Percentiles rank a stretch among this genome's conserved stretches.
phyloP scores from a whole-genome alignment of 108 stramenopile species.

The Skeletonema potamos region DNA sequence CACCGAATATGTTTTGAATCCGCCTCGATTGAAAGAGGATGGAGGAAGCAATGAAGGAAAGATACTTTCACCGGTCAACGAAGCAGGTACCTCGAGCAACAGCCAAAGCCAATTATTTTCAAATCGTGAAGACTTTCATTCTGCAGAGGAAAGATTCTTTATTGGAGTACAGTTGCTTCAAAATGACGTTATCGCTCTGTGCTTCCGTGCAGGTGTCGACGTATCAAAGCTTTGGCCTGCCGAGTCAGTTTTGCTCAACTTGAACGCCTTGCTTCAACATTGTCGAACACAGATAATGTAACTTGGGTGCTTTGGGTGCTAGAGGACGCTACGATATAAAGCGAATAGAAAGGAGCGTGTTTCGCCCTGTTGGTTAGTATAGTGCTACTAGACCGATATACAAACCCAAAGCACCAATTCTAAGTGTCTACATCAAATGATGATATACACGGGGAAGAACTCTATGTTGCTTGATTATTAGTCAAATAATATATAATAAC shows the following conservation, averaged over 20 bases:
- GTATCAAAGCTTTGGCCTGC: conserved; percentile 76
- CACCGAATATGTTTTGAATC: conserved; percentile 35
- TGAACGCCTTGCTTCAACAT: conserved; percentile 54
- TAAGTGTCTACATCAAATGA: too few species aligned
- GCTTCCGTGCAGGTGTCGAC: conserved; percentile 80
- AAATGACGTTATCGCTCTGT: conserved; percentile 76
- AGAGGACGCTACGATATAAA: too few species aligned
- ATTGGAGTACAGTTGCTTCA: conserved; percentile 81
- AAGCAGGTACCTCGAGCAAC: conserved; percentile 17
- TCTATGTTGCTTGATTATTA: too few species aligned
- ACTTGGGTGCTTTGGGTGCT: too few species aligned
- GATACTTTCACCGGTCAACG: conserved; percentile 11
- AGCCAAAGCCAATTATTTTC: conserved; percentile 14
- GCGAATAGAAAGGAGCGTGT: too few species aligned
- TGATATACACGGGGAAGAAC: too few species aligned
- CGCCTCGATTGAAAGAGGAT: conserved; percentile 33
- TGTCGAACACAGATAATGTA: not conserved
- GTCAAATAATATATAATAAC: too few species aligned
- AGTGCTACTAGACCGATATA: too few species aligned
- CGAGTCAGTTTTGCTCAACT: conserved; percentile 74
- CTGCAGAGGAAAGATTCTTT: conserved; percentile 67
- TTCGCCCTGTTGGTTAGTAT: too few species aligned
- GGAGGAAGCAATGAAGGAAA: not conserved
- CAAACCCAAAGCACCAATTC: too few species aligned
- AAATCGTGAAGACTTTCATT: conserved; percentile 27